These are phyloP conservation scores for Noccaea caerulescens DNA, from an alignment of 345 rosid genomes.

Conservation along the genomic window DNA sequence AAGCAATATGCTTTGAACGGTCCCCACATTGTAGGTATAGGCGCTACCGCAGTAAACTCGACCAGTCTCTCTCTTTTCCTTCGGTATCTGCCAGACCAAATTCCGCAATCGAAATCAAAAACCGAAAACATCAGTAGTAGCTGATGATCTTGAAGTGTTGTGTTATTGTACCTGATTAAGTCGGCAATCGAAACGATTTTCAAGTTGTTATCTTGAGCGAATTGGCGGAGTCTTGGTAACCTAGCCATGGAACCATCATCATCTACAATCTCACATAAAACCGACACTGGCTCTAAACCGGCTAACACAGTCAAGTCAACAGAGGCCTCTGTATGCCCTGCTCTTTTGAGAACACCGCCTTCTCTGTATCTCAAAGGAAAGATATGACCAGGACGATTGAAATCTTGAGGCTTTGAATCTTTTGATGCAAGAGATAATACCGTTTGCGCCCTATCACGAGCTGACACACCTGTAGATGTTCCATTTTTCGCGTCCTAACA, in stretches of 20 bases:
- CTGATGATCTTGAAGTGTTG: constrained; percentile 3
- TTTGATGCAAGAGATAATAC: constrained; percentile 68
- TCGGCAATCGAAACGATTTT: constrained; percentile 85
- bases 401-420: constrained; percentile 78
- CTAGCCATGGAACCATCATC: constrained; percentile 99
- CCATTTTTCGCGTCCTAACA: constrained; percentile 73
- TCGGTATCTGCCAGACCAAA: constrained; percentile 56
- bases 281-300: constrained; percentile 78
- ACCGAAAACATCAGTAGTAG: neutral
- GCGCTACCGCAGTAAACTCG: constrained; percentile 67
- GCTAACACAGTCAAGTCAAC: constrained; percentile 84
- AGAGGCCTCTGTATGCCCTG: constrained; percentile 97
- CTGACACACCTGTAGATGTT: constrained; percentile 91
- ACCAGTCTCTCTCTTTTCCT: constrained; percentile 87
- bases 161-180: constrained; percentile 69
- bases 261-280: constrained; percentile 87
- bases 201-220: constrained; percentile 64
- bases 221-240: constrained; percentile 75
- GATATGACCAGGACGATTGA: constrained; percentile 89
- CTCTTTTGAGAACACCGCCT: constrained; percentile 93
- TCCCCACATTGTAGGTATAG: constrained; percentile 93
- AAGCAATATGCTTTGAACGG: constrained; percentile 85
- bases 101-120: constrained; percentile 3
- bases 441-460: constrained; percentile 82
- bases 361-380: constrained; percentile 85